Evolutionary conservation across 768 basidiomycete species (phyloP).

Genomic region (Serpula lacrymans): DNA sequence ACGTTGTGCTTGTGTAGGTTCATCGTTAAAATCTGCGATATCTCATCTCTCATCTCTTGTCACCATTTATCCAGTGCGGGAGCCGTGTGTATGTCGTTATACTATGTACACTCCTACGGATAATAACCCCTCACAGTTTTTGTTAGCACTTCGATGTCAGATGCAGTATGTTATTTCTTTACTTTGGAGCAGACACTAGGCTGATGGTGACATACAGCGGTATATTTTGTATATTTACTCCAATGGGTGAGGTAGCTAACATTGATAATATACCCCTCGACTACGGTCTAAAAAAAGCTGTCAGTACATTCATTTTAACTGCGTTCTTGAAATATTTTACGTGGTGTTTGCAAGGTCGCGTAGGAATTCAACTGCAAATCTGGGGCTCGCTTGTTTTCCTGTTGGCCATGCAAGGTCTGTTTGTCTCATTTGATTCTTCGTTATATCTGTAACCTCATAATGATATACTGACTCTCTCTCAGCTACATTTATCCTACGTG

Average conservation of each 20-base stretch:
- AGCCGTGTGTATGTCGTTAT: too few species aligned
- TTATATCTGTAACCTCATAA: not conserved
- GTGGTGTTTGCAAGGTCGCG: conserved; percentile 1
- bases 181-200: not conserved
- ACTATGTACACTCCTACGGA: too few species aligned
- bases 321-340: not conserved
- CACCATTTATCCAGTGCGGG: too few species aligned
- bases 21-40: too few species aligned
- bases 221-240: not conserved
- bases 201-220: not conserved
- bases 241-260: not conserved
- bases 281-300: not conserved
- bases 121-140: conserved; percentile 1
- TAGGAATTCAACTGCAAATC: conserved; percentile 7
- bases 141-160: conserved; percentile 5
- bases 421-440: not conserved
- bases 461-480: not conserved
- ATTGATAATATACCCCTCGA: not conserved
- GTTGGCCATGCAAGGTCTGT: conserved; percentile 8
- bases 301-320: not conserved
- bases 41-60: too few species aligned
- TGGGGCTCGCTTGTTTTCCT: conserved; percentile 6
- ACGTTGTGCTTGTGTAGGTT: too few species aligned
- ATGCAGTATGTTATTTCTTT: not conserved
- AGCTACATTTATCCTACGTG: conserved; percentile 7